Evolutionary conservation across 352 stramenopile species (phyloP).

Genomic region (Lagenidium sp.): DNA sequence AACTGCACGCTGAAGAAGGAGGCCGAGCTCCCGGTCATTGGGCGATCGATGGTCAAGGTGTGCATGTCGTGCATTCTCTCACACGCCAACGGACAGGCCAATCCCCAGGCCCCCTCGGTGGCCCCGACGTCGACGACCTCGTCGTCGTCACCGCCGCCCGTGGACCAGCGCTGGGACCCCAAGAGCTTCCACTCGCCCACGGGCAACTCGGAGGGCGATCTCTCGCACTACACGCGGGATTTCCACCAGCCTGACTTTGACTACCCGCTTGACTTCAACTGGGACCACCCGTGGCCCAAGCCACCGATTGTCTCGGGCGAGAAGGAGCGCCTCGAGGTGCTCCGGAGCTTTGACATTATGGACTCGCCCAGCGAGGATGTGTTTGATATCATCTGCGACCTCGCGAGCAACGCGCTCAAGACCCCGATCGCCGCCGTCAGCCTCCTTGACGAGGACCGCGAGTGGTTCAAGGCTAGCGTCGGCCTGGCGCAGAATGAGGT

Average conservation of each 20-base stretch:
- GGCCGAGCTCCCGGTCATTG: conserved; percentile 77
- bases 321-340: conserved; percentile 59
- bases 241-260: conserved; percentile 78
- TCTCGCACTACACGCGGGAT: conserved; percentile 67
- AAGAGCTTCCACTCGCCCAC: conserved; percentile 81
- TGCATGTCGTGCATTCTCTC: conserved; percentile 88
- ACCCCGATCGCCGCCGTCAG: conserved; percentile 80
- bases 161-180: conserved; percentile 54
- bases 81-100: conserved; percentile 68
- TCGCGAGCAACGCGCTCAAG: conserved; percentile 80
- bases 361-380: conserved; percentile 80
- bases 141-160: conserved; percentile 29
- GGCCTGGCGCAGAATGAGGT: conserved; percentile 81
- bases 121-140: conserved; percentile 28
- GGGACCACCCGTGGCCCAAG: conserved; percentile 85
- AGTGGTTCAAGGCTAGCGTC: conserved; percentile 86
- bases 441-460: conserved; percentile 76
- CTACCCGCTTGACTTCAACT: conserved; percentile 84
- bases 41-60: conserved; percentile 74
- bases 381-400: conserved; percentile 86
- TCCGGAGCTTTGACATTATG: conserved; percentile 82
- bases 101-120: conserved; percentile 42
- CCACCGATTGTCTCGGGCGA: conserved; percentile 62
- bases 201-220: conserved; percentile 65
- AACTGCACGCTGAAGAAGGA: conserved; percentile 87